phyloP scores from a whole-genome alignment of 306 rosid genomes.

The Argentina anserina region DNA sequence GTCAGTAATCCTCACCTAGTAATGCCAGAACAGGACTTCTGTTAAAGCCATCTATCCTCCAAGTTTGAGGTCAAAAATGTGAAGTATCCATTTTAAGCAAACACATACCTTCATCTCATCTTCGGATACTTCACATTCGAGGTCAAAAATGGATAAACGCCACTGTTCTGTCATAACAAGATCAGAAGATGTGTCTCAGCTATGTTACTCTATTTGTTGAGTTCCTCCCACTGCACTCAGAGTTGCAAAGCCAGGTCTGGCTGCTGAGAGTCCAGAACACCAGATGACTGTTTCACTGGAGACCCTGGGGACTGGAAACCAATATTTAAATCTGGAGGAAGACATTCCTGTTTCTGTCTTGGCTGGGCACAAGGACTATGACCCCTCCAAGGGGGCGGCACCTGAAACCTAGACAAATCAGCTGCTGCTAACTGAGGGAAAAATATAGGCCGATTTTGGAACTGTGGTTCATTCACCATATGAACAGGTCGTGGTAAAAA shows the following conservation, averaged over 20 bases:
- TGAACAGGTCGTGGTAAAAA: constrained; percentile 53
- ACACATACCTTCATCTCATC: constrained; percentile 8
- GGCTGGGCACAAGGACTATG: constrained; percentile 57
- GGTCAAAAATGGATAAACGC: constrained; percentile 23
- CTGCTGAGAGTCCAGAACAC: constrained; percentile 87
- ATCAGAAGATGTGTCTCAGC: background rate
- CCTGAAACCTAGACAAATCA: constrained; percentile 77
- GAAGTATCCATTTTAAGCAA: constrained; percentile 29
- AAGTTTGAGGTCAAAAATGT: constrained; percentile 18
- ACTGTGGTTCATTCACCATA: constrained; percentile 49
- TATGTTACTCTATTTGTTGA: constrained; percentile 21
- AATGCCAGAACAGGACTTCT: constrained; percentile 16
- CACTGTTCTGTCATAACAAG: constrained; percentile 24
- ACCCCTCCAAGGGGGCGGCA: constrained; percentile 71
- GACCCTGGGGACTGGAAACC: constrained; percentile 92
- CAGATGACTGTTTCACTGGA: constrained; percentile 85
- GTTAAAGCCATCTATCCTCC: constrained; percentile 15
- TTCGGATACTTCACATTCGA: constrained; percentile 15
- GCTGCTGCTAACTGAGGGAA: constrained; percentile 70
- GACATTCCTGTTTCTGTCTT: constrained; percentile 74
- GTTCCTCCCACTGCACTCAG: constrained; percentile 32
- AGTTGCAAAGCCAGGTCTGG: constrained; percentile 98
- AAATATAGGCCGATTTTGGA: constrained; percentile 56
- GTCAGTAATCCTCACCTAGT: constrained; percentile 31
- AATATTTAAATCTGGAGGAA: constrained; percentile 96